A percentile compares a stretch with the other conserved stretches of the same genome.
phyloP scores from a whole-genome alignment of 2,329 filamentous ascomycete species.

The Paraconiothyrium brasiliense region DNA sequence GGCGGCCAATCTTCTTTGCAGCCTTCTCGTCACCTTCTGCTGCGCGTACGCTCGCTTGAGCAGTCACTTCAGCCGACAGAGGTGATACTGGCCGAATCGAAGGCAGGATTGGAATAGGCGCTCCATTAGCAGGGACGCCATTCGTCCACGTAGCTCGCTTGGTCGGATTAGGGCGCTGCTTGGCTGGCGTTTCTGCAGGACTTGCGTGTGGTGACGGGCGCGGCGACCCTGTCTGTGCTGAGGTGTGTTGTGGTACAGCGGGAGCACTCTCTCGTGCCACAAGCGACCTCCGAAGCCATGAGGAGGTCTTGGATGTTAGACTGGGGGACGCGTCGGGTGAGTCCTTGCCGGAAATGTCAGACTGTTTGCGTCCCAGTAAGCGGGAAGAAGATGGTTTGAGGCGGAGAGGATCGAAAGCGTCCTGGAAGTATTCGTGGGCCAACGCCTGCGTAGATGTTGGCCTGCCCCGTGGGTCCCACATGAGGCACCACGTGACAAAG shows the following conservation, averaged over 20 bases:
- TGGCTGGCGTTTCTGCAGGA: slow-evolving; percentile 57
- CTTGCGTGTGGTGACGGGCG: slow-evolving; percentile 55
- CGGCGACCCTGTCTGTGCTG: slow-evolving; percentile 53
- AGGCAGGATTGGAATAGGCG: slow-evolving; percentile 94
- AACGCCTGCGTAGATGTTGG: slow-evolving; percentile 95
- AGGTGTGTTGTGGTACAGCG: slow-evolving; percentile 59
- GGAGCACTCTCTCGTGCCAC: slow-evolving; percentile 79
- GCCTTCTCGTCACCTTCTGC: slow-evolving; percentile 69
- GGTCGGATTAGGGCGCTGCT: slow-evolving; percentile 66
- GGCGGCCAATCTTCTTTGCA: slow-evolving; percentile 91
- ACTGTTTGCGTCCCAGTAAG: slow-evolving; percentile 88
- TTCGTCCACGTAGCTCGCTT: slow-evolving; percentile 97
- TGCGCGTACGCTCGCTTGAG: slow-evolving; percentile 78
- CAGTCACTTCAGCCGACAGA: slow-evolving; percentile 91
- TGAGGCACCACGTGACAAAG: slow-evolving; percentile 97
- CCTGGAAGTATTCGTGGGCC: slow-evolving; percentile 91
- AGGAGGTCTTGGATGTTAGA: slow-evolving; percentile 79
- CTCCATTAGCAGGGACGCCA: slow-evolving; percentile 75
- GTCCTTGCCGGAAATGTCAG: slow-evolving; percentile 74
- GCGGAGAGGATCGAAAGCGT: slow-evolving; percentile 89
- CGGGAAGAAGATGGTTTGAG: slow-evolving; percentile 90
- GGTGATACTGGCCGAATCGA: slow-evolving; percentile 95
- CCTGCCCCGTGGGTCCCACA: slow-evolving; percentile 95
- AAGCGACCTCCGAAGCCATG: slow-evolving; percentile 96
- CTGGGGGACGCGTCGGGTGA: slow-evolving; percentile 66